Base-by-base conservation (phyloP, 2,329 filamentous ascomycete species). In the Neodidymelliopsis sp. region DNA sequence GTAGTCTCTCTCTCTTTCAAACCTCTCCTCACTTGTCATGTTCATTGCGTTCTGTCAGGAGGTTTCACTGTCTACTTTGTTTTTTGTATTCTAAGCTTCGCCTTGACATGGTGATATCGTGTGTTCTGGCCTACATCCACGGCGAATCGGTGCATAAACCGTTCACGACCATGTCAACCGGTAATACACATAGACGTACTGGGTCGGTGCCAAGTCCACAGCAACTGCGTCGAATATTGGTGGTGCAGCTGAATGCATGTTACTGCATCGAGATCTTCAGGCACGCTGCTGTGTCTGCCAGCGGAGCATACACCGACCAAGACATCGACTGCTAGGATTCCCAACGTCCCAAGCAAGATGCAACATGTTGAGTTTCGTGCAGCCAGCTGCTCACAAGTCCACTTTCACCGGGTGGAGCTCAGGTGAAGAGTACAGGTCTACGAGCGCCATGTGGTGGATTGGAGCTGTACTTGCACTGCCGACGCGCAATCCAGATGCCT, bases 241-340 rank as follows among this genome's bases (percentile, higher is more conserved):
- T 45, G 35, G 30, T 45, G 41, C 40, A 41, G 15, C 15, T 40
- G 47, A 34, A 28, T 42, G 31, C 41, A 47, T 42, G n/a, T 13
- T 27, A 34, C 42, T 15, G 42, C 48, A 29, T 46, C 49, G 37
- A 33, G 37, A 52, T 52, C 27, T 46, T 42, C 42, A 52, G 49
- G 49, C 25, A 50, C 40, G 27, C 41, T 44, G 47, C 40, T 39
- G 35, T 40, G 40, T 20, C 40, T 40, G 28, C 40, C 40, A 45
- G 31, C 24, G 35, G 19, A 44, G 40, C 39, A 28, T 18, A 49
- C 19, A 18, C 46, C 28, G 27, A 19, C 33, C n/a, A 20, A 39
- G 22, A 35, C 34, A 39, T 45, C 40, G 20, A 28, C 18, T 30
- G 25, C 35, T 20, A 24, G 47, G 29, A 35, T 13, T 24, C 25